These are phyloP conservation scores for Fraxinus floribunda DNA, from an alignment of 305 asterid genomes.

Conservation along the genomic window DNA sequence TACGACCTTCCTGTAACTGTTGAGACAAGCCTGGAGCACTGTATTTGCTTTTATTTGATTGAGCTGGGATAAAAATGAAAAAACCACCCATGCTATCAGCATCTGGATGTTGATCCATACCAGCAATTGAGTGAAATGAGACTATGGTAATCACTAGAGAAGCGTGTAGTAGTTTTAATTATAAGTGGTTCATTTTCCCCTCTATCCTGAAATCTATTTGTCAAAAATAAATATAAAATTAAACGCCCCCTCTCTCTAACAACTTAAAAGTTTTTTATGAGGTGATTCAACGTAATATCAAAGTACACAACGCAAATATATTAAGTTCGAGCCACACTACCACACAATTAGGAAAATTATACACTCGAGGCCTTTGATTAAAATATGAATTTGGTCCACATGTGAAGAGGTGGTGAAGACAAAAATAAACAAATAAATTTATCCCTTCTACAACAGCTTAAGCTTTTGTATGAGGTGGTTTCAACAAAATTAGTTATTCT, in stretches of 20 bases:
- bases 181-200: background rate
- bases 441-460: background rate
- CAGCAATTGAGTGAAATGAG: conserved; percentile 1
- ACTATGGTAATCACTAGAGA: conserved; percentile 2
- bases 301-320: background rate
- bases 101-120: background rate
- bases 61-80: conserved; percentile 47
- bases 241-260: background rate
- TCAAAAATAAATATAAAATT: background rate
- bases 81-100: conserved; percentile 14
- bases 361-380: background rate
- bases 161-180: conserved; percentile 1
- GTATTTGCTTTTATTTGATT: conserved; percentile 48
- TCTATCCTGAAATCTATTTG: background rate
- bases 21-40: conserved; percentile 53
- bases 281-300: background rate
- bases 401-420: background rate
- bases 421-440: background rate
- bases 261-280: background rate
- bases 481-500: background rate
- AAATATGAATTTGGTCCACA: background rate
- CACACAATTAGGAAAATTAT: background rate
- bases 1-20: conserved; percentile 62
- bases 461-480: background rate
- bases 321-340: background rate